Base-by-base conservation (phyloP, 768 basidiomycete genomes). In the Chalciporus sphaerocephalus region DNA sequence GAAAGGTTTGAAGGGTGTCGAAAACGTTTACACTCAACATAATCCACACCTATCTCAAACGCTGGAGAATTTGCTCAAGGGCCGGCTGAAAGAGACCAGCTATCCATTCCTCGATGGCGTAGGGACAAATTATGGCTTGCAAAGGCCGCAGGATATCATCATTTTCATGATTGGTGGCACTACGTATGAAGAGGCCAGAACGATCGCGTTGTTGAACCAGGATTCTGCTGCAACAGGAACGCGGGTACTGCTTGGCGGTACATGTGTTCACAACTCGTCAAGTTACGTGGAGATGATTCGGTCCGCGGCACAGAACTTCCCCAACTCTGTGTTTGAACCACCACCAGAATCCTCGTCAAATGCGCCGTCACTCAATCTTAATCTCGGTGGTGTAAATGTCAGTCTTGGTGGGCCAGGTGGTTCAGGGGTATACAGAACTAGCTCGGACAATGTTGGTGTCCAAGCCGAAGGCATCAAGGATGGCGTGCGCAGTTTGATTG, bases 21-120 rank as follows among this genome's bases (percentile, higher is more conserved):
- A 99, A 68, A 99, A 99, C 58, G 94, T 98, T 13, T 99, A 97
- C 63, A 99, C 92, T 45, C 96, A 98, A 56, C 96, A 98, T 57
- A 84, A 83, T 13, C 96, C 96, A 6, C 93, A 94, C 65, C 73
- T 99, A 5, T 83, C 87, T 1, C 87, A 96, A 59, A 98, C 95
- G 2, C 68, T 98, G 13, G 96, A 99, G 57, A 78, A 87, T 42
- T 68, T 99, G 4, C 78, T 94, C 58, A 91, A 82, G 61, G 94
- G 93, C 9, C 75, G 86, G 43, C 66, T 99, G 48, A 83, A 80
- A 55, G 96, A 99, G 53, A 76, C 83, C 3, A 92, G 81, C 48
- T 91, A 98, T 66, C 93, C 95, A 2, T 98, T 92, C 73, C 55
- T 93, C 6, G 85, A 83, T 9, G 83, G 86, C 8, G 72, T 71